A percentile compares a stretch with the other conserved stretches of the same genome.
phyloP scores from a whole-genome alignment of 176 grass and related monocot species.

The Pharus latifolius region DNA sequence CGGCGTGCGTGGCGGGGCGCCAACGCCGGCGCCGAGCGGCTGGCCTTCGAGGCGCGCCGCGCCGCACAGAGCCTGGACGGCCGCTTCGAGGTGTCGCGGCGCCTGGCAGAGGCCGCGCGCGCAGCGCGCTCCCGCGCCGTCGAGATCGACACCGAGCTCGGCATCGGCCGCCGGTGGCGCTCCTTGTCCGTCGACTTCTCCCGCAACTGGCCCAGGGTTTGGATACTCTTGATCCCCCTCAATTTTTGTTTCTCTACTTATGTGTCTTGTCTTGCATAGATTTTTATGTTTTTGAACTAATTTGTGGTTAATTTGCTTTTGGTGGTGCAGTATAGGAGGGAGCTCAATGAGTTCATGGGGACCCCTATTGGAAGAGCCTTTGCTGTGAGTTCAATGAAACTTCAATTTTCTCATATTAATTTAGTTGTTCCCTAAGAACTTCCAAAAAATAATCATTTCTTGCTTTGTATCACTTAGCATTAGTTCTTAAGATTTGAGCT shows the following conservation, averaged over 20 bases:
- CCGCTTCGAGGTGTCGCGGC: constrained; percentile 43
- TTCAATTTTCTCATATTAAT: background rate
- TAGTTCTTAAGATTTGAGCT: background rate
- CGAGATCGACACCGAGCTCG: constrained; percentile 76
- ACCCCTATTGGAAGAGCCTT: constrained; percentile 72
- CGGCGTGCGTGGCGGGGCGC: constrained; percentile 66
- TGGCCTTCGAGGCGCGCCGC: constrained; percentile 63
- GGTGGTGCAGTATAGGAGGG: constrained; percentile 63
- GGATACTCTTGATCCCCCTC: background rate
- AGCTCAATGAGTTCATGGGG: constrained; percentile 46
- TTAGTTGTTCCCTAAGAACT: background rate
- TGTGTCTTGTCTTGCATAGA: background rate
- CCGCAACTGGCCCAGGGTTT: constrained; percentile 89
- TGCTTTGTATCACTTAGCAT: background rate
- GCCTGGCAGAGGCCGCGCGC: constrained; percentile 48
- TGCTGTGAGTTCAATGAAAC: constrained; percentile 44
- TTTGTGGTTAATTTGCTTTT: constrained; percentile 15
- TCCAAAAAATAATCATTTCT: too few relatives aligned
- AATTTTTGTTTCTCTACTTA: background rate
- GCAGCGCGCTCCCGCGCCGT: constrained; percentile 35
- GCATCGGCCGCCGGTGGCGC: constrained; percentile 63
- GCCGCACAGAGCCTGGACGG: constrained; percentile 50
- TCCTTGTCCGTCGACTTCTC: constrained; percentile 85
- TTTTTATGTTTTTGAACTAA: background rate
- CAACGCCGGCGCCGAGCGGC: constrained; percentile 70